Conservation (phyloP, 1,284 basidiomycete genomes). For the Irpex lacteus region DNA sequence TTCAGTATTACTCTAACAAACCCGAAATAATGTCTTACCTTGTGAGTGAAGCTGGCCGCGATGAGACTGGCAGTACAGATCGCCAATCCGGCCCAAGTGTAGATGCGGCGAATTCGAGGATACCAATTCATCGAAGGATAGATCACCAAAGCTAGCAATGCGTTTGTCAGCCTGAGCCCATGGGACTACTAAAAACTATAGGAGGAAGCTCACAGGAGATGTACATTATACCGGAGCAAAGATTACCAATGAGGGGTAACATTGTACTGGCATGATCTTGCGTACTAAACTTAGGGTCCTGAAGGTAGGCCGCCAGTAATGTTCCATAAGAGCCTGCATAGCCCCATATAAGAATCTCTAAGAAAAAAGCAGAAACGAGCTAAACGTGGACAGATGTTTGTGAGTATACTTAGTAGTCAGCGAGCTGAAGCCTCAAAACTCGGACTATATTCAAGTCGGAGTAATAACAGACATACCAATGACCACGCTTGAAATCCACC, state of each 20-base stretch:
- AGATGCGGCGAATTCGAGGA: slow-evolving; percentile 25
- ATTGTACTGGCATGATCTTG: slow-evolving; percentile 26
- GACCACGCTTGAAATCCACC: background rate
- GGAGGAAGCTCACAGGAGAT: slow-evolving; percentile 28
- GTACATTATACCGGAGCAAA: slow-evolving; percentile 34
- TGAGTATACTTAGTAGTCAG: background rate
- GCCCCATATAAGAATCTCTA: slow-evolving; percentile 18
- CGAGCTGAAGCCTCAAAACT: no score
- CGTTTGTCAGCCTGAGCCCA: background rate
- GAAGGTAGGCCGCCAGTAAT: slow-evolving; percentile 33
- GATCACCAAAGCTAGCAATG: slow-evolving; percentile 8
- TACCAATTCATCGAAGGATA: slow-evolving; percentile 26
- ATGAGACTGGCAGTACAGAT: slow-evolving; percentile 30
- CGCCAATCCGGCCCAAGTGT: slow-evolving; percentile 28
- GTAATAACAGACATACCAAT: background rate
- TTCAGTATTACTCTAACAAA: slow-evolving; percentile 6
- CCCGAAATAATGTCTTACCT: background rate
- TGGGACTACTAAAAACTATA: background rate
- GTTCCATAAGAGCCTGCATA: slow-evolving; percentile 34
- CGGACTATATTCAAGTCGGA: no score
- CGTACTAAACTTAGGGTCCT: slow-evolving; percentile 24
- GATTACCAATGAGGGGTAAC: slow-evolving; percentile 32
- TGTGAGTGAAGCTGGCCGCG: slow-evolving; percentile 29
- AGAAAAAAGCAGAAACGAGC: background rate
- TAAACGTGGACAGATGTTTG: background rate